A percentile compares a stretch with the other conserved stretches of the same genome.
Conservation (phyloP, 768 basidiomycete genomes). For the Tylopilus intermedius region DNA sequence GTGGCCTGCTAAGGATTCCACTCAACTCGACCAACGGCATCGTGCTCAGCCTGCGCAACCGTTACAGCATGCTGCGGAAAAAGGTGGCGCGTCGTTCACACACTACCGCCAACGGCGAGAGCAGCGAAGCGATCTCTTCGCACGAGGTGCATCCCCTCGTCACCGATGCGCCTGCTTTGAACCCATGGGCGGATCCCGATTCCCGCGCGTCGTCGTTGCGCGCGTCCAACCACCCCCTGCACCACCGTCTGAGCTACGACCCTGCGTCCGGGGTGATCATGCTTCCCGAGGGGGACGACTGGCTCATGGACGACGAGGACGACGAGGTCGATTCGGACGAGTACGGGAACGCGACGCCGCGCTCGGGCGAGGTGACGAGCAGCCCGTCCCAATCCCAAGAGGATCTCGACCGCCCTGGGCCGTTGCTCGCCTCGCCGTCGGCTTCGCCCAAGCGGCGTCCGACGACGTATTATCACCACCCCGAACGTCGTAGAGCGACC, state of each 20-base stretch:
- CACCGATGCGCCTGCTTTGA: constrained; percentile 30
- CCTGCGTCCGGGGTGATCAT: constrained; percentile 85
- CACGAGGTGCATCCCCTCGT: constrained; percentile 20
- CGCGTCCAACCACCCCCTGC: constrained; percentile 21
- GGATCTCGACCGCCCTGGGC: constrained; percentile 11
- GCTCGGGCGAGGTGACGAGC: constrained; percentile 16
- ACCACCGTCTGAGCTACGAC: constrained; percentile 73
- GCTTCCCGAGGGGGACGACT: constrained; percentile 70
- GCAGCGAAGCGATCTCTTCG: not conserved
- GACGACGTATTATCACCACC: constrained; percentile 83
- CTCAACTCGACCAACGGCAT: constrained; percentile 58
- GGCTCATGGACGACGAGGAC: constrained; percentile 48
- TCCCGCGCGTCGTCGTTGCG: constrained; percentile 20
- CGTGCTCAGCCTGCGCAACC: constrained; percentile 75
- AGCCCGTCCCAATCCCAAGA: constrained; percentile 25
- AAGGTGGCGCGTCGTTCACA: constrained; percentile 19
- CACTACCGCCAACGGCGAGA: constrained; percentile 7
- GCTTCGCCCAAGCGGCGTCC: constrained; percentile 53
- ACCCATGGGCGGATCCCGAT: constrained; percentile 58
- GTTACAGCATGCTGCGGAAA: constrained; percentile 51
- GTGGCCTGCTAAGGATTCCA: constrained; percentile 32
- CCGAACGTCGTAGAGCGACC: constrained; percentile 51
- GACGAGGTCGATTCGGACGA: constrained; percentile 38
- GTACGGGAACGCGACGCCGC: constrained; percentile 33
- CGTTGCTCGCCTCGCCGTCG: constrained; percentile 18